A percentile compares a stretch with the other conserved stretches of the same genome.
Conservation (phyloP, 257 asterid species). For the Ocimum tenuiflorum region DNA sequence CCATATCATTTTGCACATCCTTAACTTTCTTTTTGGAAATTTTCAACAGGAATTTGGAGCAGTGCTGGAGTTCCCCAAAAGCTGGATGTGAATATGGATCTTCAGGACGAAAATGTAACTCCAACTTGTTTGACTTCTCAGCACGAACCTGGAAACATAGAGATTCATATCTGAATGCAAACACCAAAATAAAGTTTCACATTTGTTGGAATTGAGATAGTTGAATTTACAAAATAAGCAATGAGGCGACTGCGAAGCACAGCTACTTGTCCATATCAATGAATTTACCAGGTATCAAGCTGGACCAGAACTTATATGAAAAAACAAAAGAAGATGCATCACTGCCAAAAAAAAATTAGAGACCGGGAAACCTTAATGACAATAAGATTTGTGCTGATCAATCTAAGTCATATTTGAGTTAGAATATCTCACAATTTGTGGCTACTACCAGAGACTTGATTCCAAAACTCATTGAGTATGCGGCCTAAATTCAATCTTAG, state of each 20-base stretch:
- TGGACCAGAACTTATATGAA: neutral
- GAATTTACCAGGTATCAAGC: neutral
- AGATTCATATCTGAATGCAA: constrained; percentile 9
- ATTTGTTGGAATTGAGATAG: neutral
- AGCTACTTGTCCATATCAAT: neutral
- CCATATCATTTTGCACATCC: constrained; percentile 22
- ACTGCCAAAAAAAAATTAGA: neutral
- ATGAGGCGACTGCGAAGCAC: neutral
- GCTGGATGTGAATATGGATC: constrained; percentile 93
- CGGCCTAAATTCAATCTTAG: too few relatives aligned
- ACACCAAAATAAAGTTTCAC: neutral
- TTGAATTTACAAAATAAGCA: neutral
- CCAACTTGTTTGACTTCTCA: constrained; percentile 58
- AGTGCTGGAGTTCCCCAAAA: constrained; percentile 54
- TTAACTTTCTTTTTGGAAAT: constrained; percentile 47
- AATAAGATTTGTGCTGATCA: neutral
- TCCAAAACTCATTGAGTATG: too few relatives aligned
- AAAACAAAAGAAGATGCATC: neutral
- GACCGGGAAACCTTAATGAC: neutral
- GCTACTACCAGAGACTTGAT: too few relatives aligned
- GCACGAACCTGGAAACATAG: constrained; percentile 46
- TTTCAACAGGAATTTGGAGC: constrained; percentile 58
- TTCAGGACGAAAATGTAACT: constrained; percentile 86
- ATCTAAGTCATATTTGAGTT: neutral
- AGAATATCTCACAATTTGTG: too few relatives aligned